These are phyloP conservation scores for Fusarium compactum DNA, from an alignment of 2,329 filamentous ascomycete genomes.

Conservation along the genomic window DNA sequence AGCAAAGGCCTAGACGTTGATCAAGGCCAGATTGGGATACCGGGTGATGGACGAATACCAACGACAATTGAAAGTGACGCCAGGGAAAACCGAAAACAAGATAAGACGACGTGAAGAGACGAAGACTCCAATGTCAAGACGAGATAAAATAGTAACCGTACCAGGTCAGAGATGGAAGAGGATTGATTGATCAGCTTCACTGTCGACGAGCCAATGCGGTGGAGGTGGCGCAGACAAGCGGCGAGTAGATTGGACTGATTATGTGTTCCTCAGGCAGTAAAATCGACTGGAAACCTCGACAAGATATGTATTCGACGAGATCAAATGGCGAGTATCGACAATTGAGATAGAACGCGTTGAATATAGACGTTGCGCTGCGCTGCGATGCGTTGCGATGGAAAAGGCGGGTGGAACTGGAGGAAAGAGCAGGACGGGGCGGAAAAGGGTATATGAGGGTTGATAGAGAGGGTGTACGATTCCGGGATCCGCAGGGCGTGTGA, in stretches of 20 bases:
- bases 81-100: constrained; percentile 19
- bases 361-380: constrained; percentile 20
- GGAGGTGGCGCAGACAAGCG: constrained; percentile 30
- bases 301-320: constrained; percentile 17
- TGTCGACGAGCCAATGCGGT: constrained; percentile 29
- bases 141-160: constrained; percentile 42
- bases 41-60: constrained; percentile 40
- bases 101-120: constrained; percentile 16
- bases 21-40: constrained; percentile 36
- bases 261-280: constrained; percentile 36
- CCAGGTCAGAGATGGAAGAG: constrained; percentile 39
- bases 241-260: constrained; percentile 22
- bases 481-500: constrained; percentile 27
- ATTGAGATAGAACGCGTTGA: constrained; percentile 29
- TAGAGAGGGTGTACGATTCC: constrained; percentile 24
- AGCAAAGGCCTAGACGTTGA: constrained; percentile 42
- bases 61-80: constrained; percentile 19
- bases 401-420: constrained; percentile 45
- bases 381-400: constrained; percentile 5
- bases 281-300: constrained; percentile 16
- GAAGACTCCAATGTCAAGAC: constrained; percentile 23
- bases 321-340: constrained; percentile 22
- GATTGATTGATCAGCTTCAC: constrained; percentile 28
- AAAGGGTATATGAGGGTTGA: constrained; percentile 47
- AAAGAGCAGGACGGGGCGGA: constrained; percentile 42